These are phyloP conservation scores for Aspergillus quadricinctus DNA, from an alignment of 2,329 filamentous ascomycete genomes.

Conservation along the genomic window DNA sequence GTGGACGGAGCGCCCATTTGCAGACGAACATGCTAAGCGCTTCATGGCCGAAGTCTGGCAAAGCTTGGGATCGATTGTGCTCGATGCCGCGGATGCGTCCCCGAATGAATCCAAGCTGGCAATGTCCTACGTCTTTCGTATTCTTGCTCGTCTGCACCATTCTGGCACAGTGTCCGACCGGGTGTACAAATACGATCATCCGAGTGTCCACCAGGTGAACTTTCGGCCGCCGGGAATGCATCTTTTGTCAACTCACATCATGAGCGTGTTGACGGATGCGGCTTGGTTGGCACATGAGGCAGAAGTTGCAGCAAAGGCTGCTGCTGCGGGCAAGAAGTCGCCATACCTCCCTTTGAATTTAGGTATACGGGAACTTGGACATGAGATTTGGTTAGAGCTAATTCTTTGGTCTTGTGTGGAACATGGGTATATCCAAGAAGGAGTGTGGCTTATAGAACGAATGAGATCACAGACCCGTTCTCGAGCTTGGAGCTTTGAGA, in stretches of 20 bases:
- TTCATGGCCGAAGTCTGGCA: constrained; percentile 38
- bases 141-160: constrained; percentile 44
- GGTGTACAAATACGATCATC: constrained; percentile 39
- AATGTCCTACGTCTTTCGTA: constrained; percentile 43
- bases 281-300: constrained; percentile 42
- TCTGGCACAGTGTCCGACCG: constrained; percentile 39
- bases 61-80: constrained; percentile 37
- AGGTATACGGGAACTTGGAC: constrained; percentile 41
- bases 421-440: constrained; percentile 40
- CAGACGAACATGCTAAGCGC: constrained; percentile 17
- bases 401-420: constrained; percentile 50
- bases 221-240: constrained; percentile 43
- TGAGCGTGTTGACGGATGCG: constrained; percentile 45
- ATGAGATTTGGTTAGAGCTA: constrained; percentile 48
- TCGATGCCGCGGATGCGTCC: constrained; percentile 37
- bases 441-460: constrained; percentile 34
- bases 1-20: constrained; percentile 23
- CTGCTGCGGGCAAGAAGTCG: constrained; percentile 33
- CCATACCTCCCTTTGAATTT: constrained; percentile 39
- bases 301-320: constrained; percentile 33
- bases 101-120: constrained; percentile 31
- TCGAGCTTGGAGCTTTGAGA: constrained; percentile 38
- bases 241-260: constrained; percentile 42
- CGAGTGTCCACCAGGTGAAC: constrained; percentile 23
- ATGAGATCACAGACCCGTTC: constrained; percentile 25